Base-by-base conservation (phyloP, 345 rosid species). In the Acer campestre region DNA sequence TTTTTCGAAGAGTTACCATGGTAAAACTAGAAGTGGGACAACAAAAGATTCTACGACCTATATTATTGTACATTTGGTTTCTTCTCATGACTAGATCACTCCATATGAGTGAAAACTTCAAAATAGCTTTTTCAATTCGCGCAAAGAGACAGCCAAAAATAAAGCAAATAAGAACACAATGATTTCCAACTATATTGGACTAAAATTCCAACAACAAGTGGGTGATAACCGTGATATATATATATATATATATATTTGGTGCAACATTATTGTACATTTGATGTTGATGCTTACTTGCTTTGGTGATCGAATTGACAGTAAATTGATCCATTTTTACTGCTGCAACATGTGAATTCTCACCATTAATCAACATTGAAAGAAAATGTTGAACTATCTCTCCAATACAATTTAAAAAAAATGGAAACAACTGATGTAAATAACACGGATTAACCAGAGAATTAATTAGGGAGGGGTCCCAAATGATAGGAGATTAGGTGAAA, bases 1-100 rank as follows among this genome's bases (percentile, higher is more conserved):
- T 4, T 35, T 35, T 35, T 35, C 6, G 38, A 35, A 35, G 38
- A 35, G 38, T 4, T 69, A 51, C 63, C 14, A 4, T 31, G 25
- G 55, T 46, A 25, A 67, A 16, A 56, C 18, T n/a, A 5, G 27
- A 74, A 63, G 27, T 46, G 61, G 27, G 18, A 69, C 70, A 75
- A 59, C 40, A 61, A 77, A 73, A 79, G 82, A 80, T 73, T 80
- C 83, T 67, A 51, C 59, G 29, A 75, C 78, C 75, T 25, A 25
- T 25, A 25, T 78, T 67, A 80, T 67, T 79, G 81, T 71, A 73
- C 70, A 77, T 55, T 55, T n/a, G 78, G 69, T 73, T 79, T 75
- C 75, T 79, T 75, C 75, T 71, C 85, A 77, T 78, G 64, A 74
- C 78, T 65, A 17, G 79, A 68, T 75, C 80, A 70, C 51, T 79